Evolutionary conservation across 1,139 yeast genomes (phyloP).

Genomic region (Oligophagozyma castellii): DNA sequence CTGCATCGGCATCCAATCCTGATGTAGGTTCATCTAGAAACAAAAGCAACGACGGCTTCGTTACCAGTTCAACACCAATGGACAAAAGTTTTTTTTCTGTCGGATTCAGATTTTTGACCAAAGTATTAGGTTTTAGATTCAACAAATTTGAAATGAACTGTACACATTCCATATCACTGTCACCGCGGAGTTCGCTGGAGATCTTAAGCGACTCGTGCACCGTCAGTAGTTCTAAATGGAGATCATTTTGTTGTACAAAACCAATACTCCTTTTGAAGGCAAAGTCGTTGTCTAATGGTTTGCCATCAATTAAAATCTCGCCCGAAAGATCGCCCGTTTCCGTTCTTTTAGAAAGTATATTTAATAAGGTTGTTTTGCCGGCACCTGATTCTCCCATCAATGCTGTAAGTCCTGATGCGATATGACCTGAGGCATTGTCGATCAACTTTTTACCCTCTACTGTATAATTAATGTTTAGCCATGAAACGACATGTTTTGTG

Average conservation of each 20-base stretch:
- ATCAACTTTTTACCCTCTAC: constrained; percentile 30
- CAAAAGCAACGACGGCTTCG: constrained; percentile 33
- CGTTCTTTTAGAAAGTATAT: constrained; percentile 37
- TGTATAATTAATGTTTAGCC: constrained; percentile 33
- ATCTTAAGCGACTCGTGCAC: constrained; percentile 39
- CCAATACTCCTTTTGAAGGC: constrained; percentile 43
- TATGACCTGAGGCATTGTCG: constrained; percentile 37
- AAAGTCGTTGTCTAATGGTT: constrained; percentile 27
- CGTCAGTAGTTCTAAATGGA: constrained; percentile 36
- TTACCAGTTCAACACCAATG: constrained; percentile 38
- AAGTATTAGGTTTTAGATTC: constrained; percentile 20
- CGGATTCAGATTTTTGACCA: constrained; percentile 37
- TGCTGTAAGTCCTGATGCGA: constrained; percentile 39
- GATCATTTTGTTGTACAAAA: constrained; percentile 47
- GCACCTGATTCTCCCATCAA: constrained; percentile 54
- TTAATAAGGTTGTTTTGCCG: constrained; percentile 45
- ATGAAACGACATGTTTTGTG: constrained; percentile 31
- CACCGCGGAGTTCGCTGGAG: constrained; percentile 38
- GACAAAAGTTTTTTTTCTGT: constrained; percentile 31
- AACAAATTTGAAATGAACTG: constrained; percentile 34
- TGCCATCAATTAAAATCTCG: constrained; percentile 40
- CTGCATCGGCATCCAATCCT: constrained; percentile 36
- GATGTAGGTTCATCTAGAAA: constrained; percentile 38
- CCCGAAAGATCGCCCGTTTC: constrained; percentile 41
- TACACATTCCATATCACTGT: constrained; percentile 33